These are phyloP conservation scores for Aspergillus conjunctus DNA, from an alignment of 495 filamentous ascomycete genomes.

Conservation along the genomic window DNA sequence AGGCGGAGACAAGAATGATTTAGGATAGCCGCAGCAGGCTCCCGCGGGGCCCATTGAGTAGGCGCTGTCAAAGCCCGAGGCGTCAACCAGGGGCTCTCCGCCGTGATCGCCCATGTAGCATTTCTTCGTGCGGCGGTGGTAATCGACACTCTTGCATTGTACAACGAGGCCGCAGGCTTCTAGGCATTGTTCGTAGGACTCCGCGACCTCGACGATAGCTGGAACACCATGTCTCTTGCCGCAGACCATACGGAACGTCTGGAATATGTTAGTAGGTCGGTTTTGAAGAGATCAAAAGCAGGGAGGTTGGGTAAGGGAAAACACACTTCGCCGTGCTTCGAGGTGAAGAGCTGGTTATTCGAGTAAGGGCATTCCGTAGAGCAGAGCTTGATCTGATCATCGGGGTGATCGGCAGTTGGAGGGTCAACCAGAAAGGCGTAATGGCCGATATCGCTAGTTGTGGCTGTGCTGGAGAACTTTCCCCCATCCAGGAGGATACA, in stretches of 20 bases:
- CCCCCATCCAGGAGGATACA: neutral
- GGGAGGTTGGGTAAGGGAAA: neutral
- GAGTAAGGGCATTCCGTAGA: neutral
- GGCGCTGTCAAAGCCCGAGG: neutral
- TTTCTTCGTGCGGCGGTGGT: neutral
- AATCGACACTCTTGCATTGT: conserved; percentile 2
- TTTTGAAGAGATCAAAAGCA: too few species aligned
- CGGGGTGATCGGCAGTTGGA: neutral
- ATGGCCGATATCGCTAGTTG: neutral
- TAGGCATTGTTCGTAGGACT: neutral
- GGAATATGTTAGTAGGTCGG: neutral
- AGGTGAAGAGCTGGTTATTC: conserved; percentile 1
- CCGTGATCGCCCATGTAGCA: neutral
- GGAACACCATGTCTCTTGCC: neutral
- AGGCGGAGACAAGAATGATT: neutral
- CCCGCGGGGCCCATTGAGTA: neutral
- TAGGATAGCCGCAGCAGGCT: neutral
- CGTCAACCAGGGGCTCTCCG: neutral
- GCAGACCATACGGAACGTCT: neutral
- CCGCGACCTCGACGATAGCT: neutral
- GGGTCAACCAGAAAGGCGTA: neutral
- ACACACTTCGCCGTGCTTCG: neutral
- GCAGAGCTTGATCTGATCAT: neutral
- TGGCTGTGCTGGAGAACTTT: neutral
- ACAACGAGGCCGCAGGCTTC: neutral